Evolutionary conservation across 2,329 filamentous ascomycete genomes (phyloP), one percentile per base, ranked within the genome.

Genomic region (Fusarium aywerte): DNA sequence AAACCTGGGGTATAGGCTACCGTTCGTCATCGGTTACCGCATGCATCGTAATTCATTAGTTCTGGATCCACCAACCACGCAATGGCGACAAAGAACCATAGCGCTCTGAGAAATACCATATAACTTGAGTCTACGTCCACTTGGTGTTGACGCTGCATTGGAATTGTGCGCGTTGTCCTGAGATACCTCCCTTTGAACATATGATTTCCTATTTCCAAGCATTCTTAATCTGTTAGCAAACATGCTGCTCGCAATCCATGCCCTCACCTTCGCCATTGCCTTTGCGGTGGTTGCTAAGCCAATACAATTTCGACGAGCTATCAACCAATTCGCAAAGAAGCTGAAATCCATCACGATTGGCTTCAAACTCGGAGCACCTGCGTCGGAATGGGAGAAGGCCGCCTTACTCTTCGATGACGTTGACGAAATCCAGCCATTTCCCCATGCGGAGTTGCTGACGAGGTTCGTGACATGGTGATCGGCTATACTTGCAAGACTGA

Each of bases 221-320:
- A 25, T 16, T 16, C 5, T 31, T 21, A 20, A 15, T 20, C 23
- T 16, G 1, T 18, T 4, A 29, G 15, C 40, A 49, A n/a, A 9
- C 23, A 55, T 55, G 51, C 25, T 20, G 12, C 18, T 55, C 33
- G 51, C 43, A 10, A 32, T 39, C 2, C 25, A 48, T 31, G 51
- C 25, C 16, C 9, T 49, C 12, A 31, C 38, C 5, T 32, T 49
- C 4, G 25, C 9, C 4, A 3, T 49, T 11, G 25, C 18, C 7
- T 49, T 55, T 38, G n/a, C 6, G 4, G 20, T 38, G 2, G 16
- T 32, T 18, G n/a, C 20, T 7, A 31, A 39, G 13, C 20, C n/a
- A 32, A 10, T 39, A 20, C 32, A 32, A 13, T 38, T 49, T 38
- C 32, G 33, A 39, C 38, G 13, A 16, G 16, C 43, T 23, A 18